Percentiles rank a stretch among this genome's conserved stretches.
phyloP scores from a whole-genome alignment of 164 flowering plant species.

The Magnolia sinica region DNA sequence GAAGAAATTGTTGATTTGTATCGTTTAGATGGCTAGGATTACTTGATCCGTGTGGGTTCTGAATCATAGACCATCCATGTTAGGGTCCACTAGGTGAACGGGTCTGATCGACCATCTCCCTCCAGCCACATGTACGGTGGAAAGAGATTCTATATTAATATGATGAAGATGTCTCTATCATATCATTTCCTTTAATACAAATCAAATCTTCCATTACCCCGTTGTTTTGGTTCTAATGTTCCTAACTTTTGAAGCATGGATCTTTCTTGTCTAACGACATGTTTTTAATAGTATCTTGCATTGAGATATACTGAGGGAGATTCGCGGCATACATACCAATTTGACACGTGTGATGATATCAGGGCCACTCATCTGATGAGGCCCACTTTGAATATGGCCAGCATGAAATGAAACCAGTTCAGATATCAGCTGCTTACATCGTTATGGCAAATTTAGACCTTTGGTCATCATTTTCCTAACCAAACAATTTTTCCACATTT shows the following conservation, averaged over 20 bases:
- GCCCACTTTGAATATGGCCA: not conserved
- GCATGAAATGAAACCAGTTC: not conserved
- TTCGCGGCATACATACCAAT: not conserved
- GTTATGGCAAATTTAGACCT: no score
- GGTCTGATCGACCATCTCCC: not conserved
- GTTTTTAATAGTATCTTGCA: not conserved
- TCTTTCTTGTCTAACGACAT: constrained; percentile 1
- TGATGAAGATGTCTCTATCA: not conserved
- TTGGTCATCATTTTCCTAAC: no score
- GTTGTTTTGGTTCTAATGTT: not conserved
- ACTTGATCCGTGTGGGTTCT: not conserved
- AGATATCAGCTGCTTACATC: no score
- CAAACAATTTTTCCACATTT: no score
- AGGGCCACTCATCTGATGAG: not conserved
- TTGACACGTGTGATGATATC: not conserved
- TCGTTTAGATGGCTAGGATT: not conserved
- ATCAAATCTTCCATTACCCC: not conserved
- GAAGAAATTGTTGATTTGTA: no score
- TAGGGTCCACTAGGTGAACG: not conserved
- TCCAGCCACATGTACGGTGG: not conserved
- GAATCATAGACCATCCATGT: not conserved
- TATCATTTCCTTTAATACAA: not conserved
- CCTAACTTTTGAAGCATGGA: constrained; percentile 1
- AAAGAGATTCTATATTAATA: not conserved
- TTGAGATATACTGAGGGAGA: not conserved